A percentile compares a stretch with the other conserved stretches of the same genome.
Conservation (phyloP, 805 yeast genomes). For the Lachancea meyersii region DNA sequence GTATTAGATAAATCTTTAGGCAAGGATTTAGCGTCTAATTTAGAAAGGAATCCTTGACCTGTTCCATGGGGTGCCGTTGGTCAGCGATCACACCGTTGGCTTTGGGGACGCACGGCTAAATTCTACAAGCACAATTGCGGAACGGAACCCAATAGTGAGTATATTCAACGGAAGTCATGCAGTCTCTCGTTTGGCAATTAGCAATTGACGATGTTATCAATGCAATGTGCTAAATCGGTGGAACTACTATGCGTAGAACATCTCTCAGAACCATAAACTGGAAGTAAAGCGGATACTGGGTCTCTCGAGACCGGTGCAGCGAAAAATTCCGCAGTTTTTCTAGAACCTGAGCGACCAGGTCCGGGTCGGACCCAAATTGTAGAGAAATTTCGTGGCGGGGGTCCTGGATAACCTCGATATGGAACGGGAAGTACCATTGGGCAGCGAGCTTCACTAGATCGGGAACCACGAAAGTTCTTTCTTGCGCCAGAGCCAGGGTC, state of each 20-base stretch:
- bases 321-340: conserved; percentile 18
- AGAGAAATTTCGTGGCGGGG: conserved; percentile 31
- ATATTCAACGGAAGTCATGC: too few relatives aligned
- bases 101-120: too few relatives aligned
- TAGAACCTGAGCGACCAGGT: conserved; percentile 24
- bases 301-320: conserved; percentile 14
- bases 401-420: conserved; percentile 41
- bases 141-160: too few relatives aligned
- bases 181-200: too few relatives aligned
- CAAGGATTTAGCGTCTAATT: too few relatives aligned
- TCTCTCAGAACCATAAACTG: conserved; percentile 47
- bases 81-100: too few relatives aligned
- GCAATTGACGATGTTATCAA: too few relatives aligned
- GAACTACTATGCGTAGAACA: conserved; percentile 45
- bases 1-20: too few relatives aligned
- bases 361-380: conserved; percentile 27
- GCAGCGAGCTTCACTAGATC: conserved; percentile 45
- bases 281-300: conserved; percentile 22
- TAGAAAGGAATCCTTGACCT: too few relatives aligned
- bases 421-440: conserved; percentile 44
- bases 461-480: conserved; percentile 45
- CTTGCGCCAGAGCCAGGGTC: conserved; percentile 36
- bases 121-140: too few relatives aligned
- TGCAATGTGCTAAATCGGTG: conserved; percentile 44
- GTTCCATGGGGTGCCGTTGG: too few relatives aligned